Percentiles rank a stretch among this genome's conserved stretches.
These are phyloP conservation scores for Saraca asoca DNA, from an alignment of 331 rosid species.

Conservation along the genomic window DNA sequence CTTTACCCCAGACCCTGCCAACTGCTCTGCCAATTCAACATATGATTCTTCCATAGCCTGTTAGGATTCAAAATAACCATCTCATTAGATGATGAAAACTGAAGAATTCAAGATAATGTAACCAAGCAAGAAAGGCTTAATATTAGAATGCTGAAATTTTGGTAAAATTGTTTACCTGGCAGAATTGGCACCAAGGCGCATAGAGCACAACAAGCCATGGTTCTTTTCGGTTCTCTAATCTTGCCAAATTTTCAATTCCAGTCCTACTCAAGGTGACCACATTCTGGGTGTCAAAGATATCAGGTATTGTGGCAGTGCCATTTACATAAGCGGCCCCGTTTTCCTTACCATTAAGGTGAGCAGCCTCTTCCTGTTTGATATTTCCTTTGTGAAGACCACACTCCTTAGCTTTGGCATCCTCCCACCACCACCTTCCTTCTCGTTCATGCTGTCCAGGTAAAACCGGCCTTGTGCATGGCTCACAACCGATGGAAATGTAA, in stretches of 20 bases:
- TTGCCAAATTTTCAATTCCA: slow-evolving; percentile 83
- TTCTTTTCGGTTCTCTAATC: slow-evolving; percentile 68
- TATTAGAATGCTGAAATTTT: slow-evolving; percentile 4
- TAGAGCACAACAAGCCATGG: slow-evolving; percentile 93
- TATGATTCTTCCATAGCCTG: slow-evolving; percentile 92
- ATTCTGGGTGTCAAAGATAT: slow-evolving; percentile 64
- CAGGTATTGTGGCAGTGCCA: slow-evolving; percentile 22
- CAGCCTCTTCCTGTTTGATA: slow-evolving; percentile 57
- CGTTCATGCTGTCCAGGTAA: slow-evolving; percentile 97
- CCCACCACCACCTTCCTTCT: slow-evolving; percentile 99
- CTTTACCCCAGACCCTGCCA: slow-evolving; percentile 79
- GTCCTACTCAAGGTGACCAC: slow-evolving; percentile 69
- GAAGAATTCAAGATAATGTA: neutral
- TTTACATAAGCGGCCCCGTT: slow-evolving; percentile 42
- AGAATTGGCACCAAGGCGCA: slow-evolving; percentile 96
- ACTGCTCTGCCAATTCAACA: slow-evolving; percentile 71
- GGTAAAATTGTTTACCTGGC: slow-evolving; percentile 47
- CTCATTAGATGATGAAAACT: slow-evolving; percentile 13
- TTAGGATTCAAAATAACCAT: slow-evolving; percentile 21
- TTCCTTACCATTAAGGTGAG: slow-evolving; percentile 51
- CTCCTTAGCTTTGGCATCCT: slow-evolving; percentile 96
- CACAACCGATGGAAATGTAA: slow-evolving; percentile 93
- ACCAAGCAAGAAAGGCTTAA: neutral
- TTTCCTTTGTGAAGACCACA: slow-evolving; percentile 99
- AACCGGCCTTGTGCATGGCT: slow-evolving; percentile 97